Percentiles rank a stretch among this genome's conserved stretches.
phyloP scores from a whole-genome alignment of 2,329 filamentous ascomycete species.

The Penicillium sp. region DNA sequence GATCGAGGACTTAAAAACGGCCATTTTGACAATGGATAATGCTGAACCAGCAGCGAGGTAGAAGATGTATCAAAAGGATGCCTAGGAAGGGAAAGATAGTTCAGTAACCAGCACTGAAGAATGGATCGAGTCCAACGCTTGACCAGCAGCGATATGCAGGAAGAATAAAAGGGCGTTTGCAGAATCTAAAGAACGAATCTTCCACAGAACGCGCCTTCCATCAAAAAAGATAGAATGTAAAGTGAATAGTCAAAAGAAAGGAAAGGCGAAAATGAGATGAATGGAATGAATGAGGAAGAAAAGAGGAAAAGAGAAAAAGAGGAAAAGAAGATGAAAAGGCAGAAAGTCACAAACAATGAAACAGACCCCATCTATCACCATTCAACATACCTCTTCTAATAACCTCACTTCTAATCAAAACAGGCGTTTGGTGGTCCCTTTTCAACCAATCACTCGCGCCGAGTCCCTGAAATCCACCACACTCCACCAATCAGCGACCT shows the following conservation, averaged over 20 bases:
- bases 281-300: constrained; percentile 9
- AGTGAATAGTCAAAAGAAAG: background rate
- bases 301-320: constrained; percentile 6
- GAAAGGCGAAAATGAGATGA: background rate
- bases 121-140: constrained; percentile 7
- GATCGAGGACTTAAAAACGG: constrained; percentile 22
- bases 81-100: constrained; percentile 20
- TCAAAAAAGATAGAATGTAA: constrained; percentile 12
- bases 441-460: constrained; percentile 17
- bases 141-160: constrained; percentile 16
- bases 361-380: background rate
- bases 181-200: constrained; percentile 12
- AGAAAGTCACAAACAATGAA: background rate
- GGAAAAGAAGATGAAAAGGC: background rate
- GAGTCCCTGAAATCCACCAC: constrained; percentile 12
- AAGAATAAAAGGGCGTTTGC: background rate
- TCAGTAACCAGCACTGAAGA: constrained; percentile 33
- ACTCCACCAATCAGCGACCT: constrained; percentile 20
- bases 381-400: background rate
- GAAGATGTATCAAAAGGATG: constrained; percentile 1
- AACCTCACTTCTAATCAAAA: background rate
- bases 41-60: constrained; percentile 34
- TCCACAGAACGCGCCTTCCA: constrained; percentile 7
- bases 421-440: background rate
- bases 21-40: constrained; percentile 27